A percentile compares a stretch with the other conserved stretches of the same genome.
Evolutionary conservation across 805 yeast species (phyloP).

Genomic region (Wickerhamomyces chambardii): DNA sequence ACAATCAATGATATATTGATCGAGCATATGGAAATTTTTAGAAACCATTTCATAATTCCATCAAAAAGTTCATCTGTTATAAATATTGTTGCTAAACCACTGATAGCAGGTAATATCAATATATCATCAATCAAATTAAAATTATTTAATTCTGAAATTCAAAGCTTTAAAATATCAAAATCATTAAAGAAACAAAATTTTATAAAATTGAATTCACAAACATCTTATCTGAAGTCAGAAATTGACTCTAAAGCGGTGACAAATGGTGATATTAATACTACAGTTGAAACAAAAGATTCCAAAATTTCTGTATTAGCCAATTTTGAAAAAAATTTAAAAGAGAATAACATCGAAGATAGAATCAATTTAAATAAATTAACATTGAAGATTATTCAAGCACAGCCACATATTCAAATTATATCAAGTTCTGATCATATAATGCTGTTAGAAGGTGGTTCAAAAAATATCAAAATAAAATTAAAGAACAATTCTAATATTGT

Average conservation of each 20-base stretch:
- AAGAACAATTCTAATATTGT: slow-evolving; percentile 49
- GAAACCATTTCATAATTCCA: slow-evolving; percentile 22
- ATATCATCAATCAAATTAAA: slow-evolving; percentile 44
- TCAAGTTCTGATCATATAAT: slow-evolving; percentile 47
- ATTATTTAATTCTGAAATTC: slow-evolving; percentile 39
- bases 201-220: slow-evolving; percentile 19
- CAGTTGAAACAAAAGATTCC: background rate
- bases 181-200: slow-evolving; percentile 17
- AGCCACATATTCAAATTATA: slow-evolving; percentile 52
- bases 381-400: slow-evolving; percentile 30
- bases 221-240: too few relatives aligned
- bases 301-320: slow-evolving; percentile 1
- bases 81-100: slow-evolving; percentile 37
- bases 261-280: background rate
- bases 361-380: slow-evolving; percentile 19
- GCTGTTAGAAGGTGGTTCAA: slow-evolving; percentile 72
- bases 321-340: slow-evolving; percentile 8
- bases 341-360: slow-evolving; percentile 8
- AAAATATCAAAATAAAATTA: slow-evolving; percentile 37
- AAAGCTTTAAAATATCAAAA: slow-evolving; percentile 32
- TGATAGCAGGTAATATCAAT: slow-evolving; percentile 35
- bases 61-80: slow-evolving; percentile 29
- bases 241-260: too few relatives aligned
- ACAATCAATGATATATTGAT: slow-evolving; percentile 43
- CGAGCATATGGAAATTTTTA: slow-evolving; percentile 19